These are phyloP conservation scores for Lachancea nothofagi DNA, from an alignment of 805 yeast species.

Conservation along the genomic window DNA sequence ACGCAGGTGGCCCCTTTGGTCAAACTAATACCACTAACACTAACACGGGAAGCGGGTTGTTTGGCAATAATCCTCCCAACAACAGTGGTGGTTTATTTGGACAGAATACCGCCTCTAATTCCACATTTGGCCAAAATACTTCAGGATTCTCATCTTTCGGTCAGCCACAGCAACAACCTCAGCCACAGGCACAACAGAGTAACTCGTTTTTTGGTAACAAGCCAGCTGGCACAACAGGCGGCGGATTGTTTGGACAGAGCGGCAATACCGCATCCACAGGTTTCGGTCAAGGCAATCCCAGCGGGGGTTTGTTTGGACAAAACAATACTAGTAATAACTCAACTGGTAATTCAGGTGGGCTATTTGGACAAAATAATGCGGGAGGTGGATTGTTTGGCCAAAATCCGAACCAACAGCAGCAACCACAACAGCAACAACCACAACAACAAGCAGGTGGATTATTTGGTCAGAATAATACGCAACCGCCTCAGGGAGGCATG, in stretches of 20 bases:
- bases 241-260: constrained; percentile 41
- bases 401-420: constrained; percentile 16
- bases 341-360: constrained; percentile 29
- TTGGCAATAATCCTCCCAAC: constrained; percentile 25
- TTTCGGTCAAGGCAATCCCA: constrained; percentile 35
- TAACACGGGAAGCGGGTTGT: constrained; percentile 22
- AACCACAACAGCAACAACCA: constrained; percentile 27
- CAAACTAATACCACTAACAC: constrained; percentile 19
- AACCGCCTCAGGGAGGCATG: constrained; percentile 13
- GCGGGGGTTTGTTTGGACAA: constrained; percentile 32
- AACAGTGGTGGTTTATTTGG: constrained; percentile 36
- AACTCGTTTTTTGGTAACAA: constrained; percentile 20
- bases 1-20: constrained; percentile 27
- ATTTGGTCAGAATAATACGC: constrained; percentile 36
- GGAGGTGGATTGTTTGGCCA: constrained; percentile 37
- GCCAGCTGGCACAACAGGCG: constrained; percentile 14
- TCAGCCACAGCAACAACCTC: constrained; percentile 21
- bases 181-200: constrained; percentile 28
- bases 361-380: constrained; percentile 33
- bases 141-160: constrained; percentile 39
- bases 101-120: constrained; percentile 18
- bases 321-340: constrained; percentile 11
- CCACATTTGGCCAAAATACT: constrained; percentile 20
- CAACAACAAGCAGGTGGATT: constrained; percentile 31
- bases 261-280: constrained; percentile 23